phyloP scores from a whole-genome alignment of 805 yeast species.

The Pichia pseudocactophila region DNA sequence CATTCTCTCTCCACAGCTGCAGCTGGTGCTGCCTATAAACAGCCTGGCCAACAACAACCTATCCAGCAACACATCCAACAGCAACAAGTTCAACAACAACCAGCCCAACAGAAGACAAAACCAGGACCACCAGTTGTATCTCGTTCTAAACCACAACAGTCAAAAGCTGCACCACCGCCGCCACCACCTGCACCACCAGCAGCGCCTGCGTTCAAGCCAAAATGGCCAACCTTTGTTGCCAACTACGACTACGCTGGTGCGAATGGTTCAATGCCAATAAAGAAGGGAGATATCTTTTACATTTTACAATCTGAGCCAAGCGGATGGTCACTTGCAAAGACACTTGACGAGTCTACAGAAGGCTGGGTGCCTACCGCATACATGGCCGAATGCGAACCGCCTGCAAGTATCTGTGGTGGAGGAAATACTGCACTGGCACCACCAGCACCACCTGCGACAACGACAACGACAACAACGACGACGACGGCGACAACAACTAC shows the following conservation, averaged over 20 bases:
- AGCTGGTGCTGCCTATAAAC: constrained; percentile 30
- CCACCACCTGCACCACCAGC: constrained; percentile 72
- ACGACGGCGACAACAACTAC: constrained; percentile 15
- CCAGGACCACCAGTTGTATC: constrained; percentile 16
- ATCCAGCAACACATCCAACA: constrained; percentile 8
- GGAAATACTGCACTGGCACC: constrained; percentile 35
- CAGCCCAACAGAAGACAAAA: constrained; percentile 14
- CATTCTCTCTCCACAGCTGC: constrained; percentile 27
- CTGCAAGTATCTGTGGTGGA: constrained; percentile 26
- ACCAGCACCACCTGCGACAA: constrained; percentile 26
- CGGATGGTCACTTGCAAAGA: constrained; percentile 92
- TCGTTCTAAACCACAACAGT: too few relatives aligned
- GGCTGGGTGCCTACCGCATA: constrained; percentile 99
- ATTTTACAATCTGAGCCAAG: constrained; percentile 67
- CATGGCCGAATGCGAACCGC: constrained; percentile 50
- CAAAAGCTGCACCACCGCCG: constrained; percentile 18
- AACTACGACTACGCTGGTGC: constrained; percentile 85
- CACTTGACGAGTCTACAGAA: constrained; percentile 62
- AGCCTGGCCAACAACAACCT: constrained; percentile 15
- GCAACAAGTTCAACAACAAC: constrained; percentile 13
- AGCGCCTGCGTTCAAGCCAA: constrained; percentile 50
- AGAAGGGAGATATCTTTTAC: constrained; percentile 66
- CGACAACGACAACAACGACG: constrained; percentile 11
- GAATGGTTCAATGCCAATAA: constrained; percentile 72
- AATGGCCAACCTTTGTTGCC: constrained; percentile 74